phyloP scores from a whole-genome alignment of 345 rosid species.

The Noccaea bulbosa region DNA sequence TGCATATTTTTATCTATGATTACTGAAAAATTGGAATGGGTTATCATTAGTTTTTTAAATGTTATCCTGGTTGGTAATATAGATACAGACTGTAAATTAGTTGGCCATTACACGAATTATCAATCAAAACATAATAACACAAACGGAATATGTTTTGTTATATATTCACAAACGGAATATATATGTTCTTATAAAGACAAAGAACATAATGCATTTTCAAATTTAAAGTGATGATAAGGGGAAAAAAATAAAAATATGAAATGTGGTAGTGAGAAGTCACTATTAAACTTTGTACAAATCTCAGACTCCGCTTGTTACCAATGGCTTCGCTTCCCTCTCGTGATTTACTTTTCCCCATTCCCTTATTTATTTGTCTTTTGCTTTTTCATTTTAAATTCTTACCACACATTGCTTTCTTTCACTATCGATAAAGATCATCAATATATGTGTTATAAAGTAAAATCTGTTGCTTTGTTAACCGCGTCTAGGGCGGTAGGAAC shows the following conservation, averaged over 20 bases:
- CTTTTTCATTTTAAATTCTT: slow-evolving; percentile 23
- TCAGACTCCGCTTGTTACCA: slow-evolving; percentile 45
- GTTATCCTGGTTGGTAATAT: neutral
- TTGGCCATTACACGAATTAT: neutral
- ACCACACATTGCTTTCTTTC: slow-evolving; percentile 41
- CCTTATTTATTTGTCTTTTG: slow-evolving; percentile 39
- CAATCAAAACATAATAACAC: slow-evolving; percentile 2
- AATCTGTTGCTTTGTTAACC: slow-evolving; percentile 29
- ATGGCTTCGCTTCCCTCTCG: slow-evolving; percentile 40
- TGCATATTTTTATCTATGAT: too few relatives aligned
- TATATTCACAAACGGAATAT: neutral
- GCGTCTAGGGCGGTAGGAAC: slow-evolving; percentile 31
- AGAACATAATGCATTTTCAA: slow-evolving; percentile 9
- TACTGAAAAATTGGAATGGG: too few relatives aligned
- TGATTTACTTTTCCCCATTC: slow-evolving; percentile 47
- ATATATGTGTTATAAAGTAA: slow-evolving; percentile 26
- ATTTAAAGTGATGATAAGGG: neutral
- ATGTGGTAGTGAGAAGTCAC: slow-evolving; percentile 44
- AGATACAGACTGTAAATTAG: neutral
- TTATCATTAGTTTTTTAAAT: neutral
- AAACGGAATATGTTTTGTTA: slow-evolving; percentile 6
- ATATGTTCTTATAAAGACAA: neutral
- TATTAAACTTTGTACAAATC: slow-evolving; percentile 47
- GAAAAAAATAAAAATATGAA: slow-evolving; percentile 7
- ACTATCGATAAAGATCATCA: slow-evolving; percentile 42